Evolutionary conservation across 257 asterid genomes (phyloP).

Genomic region (Scutellaria galericulata): DNA sequence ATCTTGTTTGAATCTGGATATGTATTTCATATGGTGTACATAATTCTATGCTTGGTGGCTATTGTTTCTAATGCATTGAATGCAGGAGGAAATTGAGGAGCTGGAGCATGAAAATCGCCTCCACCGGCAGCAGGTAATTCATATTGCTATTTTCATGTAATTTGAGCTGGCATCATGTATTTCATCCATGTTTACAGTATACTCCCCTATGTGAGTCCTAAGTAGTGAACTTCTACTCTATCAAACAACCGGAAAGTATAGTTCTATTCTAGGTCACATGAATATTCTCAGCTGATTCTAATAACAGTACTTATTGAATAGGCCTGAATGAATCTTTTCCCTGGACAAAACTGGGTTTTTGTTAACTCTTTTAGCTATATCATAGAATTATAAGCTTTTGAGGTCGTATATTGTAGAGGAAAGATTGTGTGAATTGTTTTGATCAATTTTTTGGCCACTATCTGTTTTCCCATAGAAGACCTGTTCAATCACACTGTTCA

Average conservation of each 20-base stretch:
- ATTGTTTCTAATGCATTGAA: conserved; percentile 32
- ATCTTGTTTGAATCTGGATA: conserved; percentile 26
- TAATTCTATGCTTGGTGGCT: conserved; percentile 2
- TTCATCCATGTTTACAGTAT: background rate
- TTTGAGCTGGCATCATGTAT: conserved; percentile 28
- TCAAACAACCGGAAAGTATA: background rate
- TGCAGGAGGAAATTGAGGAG: conserved; percentile 98
- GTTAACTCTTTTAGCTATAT: too few relatives aligned
- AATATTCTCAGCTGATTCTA: background rate
- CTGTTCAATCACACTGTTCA: too few relatives aligned
- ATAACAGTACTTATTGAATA: background rate
- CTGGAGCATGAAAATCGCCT: conserved; percentile 98
- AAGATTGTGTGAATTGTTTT: too few relatives aligned
- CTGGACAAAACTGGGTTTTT: too few relatives aligned
- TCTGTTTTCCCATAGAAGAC: too few relatives aligned
- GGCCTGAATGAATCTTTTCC: background rate
- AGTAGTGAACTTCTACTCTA: background rate
- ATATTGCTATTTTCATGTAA: conserved; percentile 24
- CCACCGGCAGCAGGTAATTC: conserved; percentile 89
- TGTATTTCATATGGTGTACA: conserved; percentile 26
- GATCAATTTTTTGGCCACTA: too few relatives aligned
- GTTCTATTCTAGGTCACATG: background rate
- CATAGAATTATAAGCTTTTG: too few relatives aligned
- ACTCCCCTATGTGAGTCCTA: conserved; percentile 5
- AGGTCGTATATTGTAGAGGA: too few relatives aligned